Conservation (phyloP, 371 early-diverging fungal genomes). For the Saksenaea vasiformis region DNA sequence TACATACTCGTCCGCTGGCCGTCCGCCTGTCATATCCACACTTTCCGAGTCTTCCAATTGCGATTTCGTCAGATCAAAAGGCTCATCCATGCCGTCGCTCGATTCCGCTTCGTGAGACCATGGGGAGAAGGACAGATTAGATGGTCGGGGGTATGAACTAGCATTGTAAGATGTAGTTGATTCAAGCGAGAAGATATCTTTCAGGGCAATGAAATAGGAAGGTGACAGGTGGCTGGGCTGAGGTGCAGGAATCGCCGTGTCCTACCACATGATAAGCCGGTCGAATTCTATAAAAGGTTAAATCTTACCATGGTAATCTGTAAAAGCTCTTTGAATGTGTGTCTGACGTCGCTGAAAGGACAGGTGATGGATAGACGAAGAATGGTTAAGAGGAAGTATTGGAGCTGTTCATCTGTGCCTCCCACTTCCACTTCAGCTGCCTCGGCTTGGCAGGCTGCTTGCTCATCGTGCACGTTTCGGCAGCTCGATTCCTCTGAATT, state of each 20-base stretch:
- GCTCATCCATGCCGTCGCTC: constrained; percentile 9
- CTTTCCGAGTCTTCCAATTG: constrained; percentile 4
- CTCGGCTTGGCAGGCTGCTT: background rate
- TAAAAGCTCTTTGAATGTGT: constrained; percentile 49
- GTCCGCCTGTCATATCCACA: constrained; percentile 34
- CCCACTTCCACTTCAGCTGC: constrained; percentile 24
- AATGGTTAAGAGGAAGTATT: constrained; percentile 56
- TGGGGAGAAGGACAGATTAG: constrained; percentile 47
- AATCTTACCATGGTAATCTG: constrained; percentile 42
- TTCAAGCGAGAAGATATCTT: constrained; percentile 50
- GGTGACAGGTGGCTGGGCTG: constrained; percentile 57
- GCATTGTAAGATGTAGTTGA: constrained; percentile 26
- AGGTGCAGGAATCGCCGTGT: constrained; percentile 52
- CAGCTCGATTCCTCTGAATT: constrained; percentile 6
- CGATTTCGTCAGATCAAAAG: background rate
- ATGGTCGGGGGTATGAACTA: constrained; percentile 42
- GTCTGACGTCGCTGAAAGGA: constrained; percentile 62
- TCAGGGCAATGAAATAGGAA: constrained; percentile 57
- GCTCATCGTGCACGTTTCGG: constrained; percentile 9
- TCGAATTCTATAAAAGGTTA: constrained; percentile 6
- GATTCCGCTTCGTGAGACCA: constrained; percentile 42
- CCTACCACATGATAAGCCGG: constrained; percentile 17
- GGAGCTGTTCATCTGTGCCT: constrained; percentile 33
- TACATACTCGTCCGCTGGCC: constrained; percentile 49
- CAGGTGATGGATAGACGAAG: constrained; percentile 57